Evolutionary conservation across 163 green algal species (phyloP), one percentile per base, ranked within the genome.

Genomic region (Coccomyxa subellipsoidea): DNA sequence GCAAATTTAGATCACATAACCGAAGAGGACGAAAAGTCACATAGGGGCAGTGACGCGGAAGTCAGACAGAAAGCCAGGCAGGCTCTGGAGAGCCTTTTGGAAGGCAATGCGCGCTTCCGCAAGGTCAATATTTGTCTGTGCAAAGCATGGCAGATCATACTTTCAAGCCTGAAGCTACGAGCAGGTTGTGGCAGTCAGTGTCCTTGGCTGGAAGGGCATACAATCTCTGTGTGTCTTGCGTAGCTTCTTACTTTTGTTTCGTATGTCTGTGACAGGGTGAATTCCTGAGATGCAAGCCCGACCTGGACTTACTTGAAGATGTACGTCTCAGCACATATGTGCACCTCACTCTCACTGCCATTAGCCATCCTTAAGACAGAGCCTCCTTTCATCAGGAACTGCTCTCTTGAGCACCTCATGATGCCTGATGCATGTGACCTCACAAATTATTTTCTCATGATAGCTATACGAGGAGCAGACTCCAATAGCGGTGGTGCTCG

Each of bases 401-500:
- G n/a, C n/a, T n/a, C n/a, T n/a, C n/a, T n/a, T n/a, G 23, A 15
- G 47, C 37, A 47, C 72, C 40, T 12, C 25, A 10, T 35, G n/a
- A 39, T 12, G n/a, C 15, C 18, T 39, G 21, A 12, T 35, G 32
- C 69, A 35, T 37, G n/a, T 77, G 69, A 12, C 12, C 9, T 25
- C 9, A 77, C 32, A 77, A 25, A 35, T 39, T 10, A 9, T 73
- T 0, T 73, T 54, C 10, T 29, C 37, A 27, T 8, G 72, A 34
- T 27, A 78, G 72, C 32, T 80, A 38, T 29, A 35, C 15, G 76
- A 80, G 38, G 38, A 69, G 76, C 36, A 80, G 76, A 7, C 18
- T 18, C 79, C 80, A 2, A 54, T 27, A 0, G 79, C 76, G 0
- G 85, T 85, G 27, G 85, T 92, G 37, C 81, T 92, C 4, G 81